These are phyloP conservation scores for Populus nigra DNA, from an alignment of 345 rosid genomes.

Conservation along the genomic window DNA sequence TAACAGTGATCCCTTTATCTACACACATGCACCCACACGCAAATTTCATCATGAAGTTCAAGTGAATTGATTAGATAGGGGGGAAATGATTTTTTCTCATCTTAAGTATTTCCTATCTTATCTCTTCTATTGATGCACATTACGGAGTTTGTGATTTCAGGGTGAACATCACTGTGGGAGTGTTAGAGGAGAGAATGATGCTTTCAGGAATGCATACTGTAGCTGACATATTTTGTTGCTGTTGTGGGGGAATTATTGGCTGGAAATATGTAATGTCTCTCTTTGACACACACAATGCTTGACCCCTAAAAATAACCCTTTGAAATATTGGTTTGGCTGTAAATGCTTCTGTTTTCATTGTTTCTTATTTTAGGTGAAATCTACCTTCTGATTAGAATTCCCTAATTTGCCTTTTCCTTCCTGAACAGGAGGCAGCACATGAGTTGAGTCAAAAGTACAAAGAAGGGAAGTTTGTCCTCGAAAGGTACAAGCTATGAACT, in stretches of 20 bases:
- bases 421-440: conserved; percentile 60
- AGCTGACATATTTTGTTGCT: conserved; percentile 82
- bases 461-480: conserved; percentile 79
- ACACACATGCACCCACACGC: no score
- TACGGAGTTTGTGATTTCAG: conserved; percentile 36
- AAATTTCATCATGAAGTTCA: neutral
- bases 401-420: neutral
- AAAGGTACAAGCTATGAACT: conserved; percentile 52
- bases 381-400: neutral
- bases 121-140: neutral
- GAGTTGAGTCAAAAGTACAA: conserved; percentile 74
- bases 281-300: neutral
- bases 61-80: neutral
- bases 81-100: neutral
- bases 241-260: conserved; percentile 84
- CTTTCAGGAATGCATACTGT: conserved; percentile 80
- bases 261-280: conserved; percentile 77
- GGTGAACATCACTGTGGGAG: conserved; percentile 66
- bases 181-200: conserved; percentile 73
- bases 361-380: no score
- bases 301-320: neutral
- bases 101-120: neutral
- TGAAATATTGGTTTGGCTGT: neutral
- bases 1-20: neutral
- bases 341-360: no score